Evolutionary conservation across 2,329 filamentous ascomycete genomes (phyloP).

Genomic region (Fusarium papillatum): DNA sequence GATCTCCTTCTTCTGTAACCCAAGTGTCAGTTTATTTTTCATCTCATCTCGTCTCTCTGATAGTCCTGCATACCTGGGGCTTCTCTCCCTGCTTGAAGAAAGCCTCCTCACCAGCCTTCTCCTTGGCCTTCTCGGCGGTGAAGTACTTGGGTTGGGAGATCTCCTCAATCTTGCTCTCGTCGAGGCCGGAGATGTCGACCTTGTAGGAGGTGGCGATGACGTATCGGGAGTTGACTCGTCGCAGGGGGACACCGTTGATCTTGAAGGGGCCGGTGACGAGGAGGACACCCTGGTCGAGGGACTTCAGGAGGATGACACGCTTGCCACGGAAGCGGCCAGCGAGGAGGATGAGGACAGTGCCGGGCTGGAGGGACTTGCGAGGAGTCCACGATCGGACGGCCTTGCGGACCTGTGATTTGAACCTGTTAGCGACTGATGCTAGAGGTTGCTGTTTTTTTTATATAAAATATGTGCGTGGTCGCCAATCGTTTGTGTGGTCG

Average conservation of each 20-base stretch:
- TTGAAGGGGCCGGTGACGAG: slow-evolving; percentile 99
- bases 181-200: slow-evolving; percentile 87
- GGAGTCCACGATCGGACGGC: slow-evolving; percentile 88
- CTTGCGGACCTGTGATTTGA: slow-evolving; percentile 86
- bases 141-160: slow-evolving; percentile 89
- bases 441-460: slow-evolving; percentile 6
- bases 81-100: slow-evolving; percentile 99
- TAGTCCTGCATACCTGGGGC: slow-evolving; percentile 79
- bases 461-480: slow-evolving; percentile 3
- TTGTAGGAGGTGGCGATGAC: slow-evolving; percentile 92
- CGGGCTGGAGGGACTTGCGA: slow-evolving; percentile 91
- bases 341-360: slow-evolving; percentile 98
- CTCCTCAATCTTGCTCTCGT: slow-evolving; percentile 91
- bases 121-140: slow-evolving; percentile 92
- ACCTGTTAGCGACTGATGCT: slow-evolving; percentile 46
- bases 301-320: slow-evolving; percentile 99
- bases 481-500: slow-evolving; percentile 30
- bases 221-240: slow-evolving; percentile 93
- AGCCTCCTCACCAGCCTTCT: slow-evolving; percentile 97
- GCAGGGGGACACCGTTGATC: slow-evolving; percentile 99
- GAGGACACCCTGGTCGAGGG: slow-evolving; percentile 96
- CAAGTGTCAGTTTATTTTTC: slow-evolving; percentile 36
- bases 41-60: background rate
- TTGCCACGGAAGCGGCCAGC: slow-evolving; percentile 99
- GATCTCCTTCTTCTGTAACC: slow-evolving; percentile 92